A percentile compares a stretch with the other conserved stretches of the same genome.
These are phyloP conservation scores for Colletotrichum lentis DNA, from an alignment of 2,329 filamentous ascomycete species.

Conservation along the genomic window DNA sequence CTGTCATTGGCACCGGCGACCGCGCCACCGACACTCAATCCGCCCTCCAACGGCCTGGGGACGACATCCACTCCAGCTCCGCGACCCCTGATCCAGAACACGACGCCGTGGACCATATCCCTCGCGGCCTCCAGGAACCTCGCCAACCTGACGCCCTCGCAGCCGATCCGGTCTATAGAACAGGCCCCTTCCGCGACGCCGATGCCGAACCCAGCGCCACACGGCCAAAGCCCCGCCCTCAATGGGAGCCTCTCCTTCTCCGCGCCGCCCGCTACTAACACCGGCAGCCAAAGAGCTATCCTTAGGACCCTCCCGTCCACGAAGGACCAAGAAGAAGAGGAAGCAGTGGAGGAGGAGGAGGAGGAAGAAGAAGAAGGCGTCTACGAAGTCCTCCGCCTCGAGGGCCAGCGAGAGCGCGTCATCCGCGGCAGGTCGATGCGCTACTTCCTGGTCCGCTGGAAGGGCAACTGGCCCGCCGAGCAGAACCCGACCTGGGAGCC, in stretches of 20 bases:
- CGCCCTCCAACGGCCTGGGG: neutral
- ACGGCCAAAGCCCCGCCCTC: neutral
- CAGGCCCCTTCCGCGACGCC: neutral
- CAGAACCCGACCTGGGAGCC: slow-evolving; percentile 69
- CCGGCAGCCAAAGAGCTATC: slow-evolving; percentile 1
- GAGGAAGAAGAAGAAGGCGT: slow-evolving; percentile 37
- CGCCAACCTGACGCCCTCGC: neutral
- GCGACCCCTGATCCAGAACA: slow-evolving; percentile 13
- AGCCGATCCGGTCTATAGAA: slow-evolving; percentile 7
- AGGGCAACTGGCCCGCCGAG: slow-evolving; percentile 63
- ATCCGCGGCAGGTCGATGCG: slow-evolving; percentile 50
- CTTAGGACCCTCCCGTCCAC: slow-evolving; percentile 15
- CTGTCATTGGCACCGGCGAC: slow-evolving; percentile 1
- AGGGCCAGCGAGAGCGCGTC: slow-evolving; percentile 52
- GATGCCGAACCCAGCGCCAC: neutral
- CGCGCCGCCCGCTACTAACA: neutral
- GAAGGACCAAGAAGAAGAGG: slow-evolving; percentile 22
- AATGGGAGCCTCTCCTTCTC: neutral
- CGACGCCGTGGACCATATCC: slow-evolving; percentile 11
- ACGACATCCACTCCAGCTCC: neutral
- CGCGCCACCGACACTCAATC: neutral
- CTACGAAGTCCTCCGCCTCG: slow-evolving; percentile 57
- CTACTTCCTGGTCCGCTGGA: slow-evolving; percentile 64
- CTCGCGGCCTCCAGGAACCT: neutral
- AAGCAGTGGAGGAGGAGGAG: neutral